These are phyloP conservation scores for Saturnispora sekii DNA, from an alignment of 805 yeast genomes.

Conservation along the genomic window DNA sequence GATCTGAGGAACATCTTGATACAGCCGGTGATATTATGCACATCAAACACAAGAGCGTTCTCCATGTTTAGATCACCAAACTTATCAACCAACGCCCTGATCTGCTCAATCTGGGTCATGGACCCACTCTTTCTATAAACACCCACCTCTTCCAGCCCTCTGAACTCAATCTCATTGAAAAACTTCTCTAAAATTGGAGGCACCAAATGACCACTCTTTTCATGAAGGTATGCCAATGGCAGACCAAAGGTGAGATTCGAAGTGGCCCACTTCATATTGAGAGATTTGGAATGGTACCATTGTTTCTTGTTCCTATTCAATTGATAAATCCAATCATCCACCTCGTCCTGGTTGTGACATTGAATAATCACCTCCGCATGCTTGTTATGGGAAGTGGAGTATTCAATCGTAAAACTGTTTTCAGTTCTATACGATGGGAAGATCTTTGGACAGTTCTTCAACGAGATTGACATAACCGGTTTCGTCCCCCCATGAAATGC, in stretches of 20 bases:
- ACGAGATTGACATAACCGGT: conserved; percentile 39
- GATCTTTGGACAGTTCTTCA: conserved; percentile 32
- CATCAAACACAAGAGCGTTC: conserved; percentile 43
- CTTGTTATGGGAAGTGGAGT: conserved; percentile 13
- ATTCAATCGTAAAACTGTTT: conserved; percentile 37
- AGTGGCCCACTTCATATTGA: conserved; percentile 17
- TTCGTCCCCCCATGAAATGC: conserved; percentile 34
- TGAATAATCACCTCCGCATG: conserved; percentile 51
- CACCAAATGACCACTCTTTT: conserved; percentile 49
- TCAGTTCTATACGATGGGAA: conserved; percentile 46
- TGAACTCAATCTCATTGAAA: conserved; percentile 67
- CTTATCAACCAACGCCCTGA: conserved; percentile 36
- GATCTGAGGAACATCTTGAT: conserved; percentile 78
- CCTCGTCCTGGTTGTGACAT: conserved; percentile 49
- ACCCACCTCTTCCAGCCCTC: conserved; percentile 87
- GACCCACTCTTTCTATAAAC: conserved; percentile 65
- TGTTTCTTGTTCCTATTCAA: conserved; percentile 40
- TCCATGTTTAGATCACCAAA: conserved; percentile 39
- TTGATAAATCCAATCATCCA: conserved; percentile 62
- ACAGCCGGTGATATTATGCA: conserved; percentile 82
- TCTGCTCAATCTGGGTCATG: conserved; percentile 34
- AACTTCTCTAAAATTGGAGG: conserved; percentile 63
- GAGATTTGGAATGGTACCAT: conserved; percentile 40
- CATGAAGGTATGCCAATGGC: conserved; percentile 69
- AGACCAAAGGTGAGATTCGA: conserved; percentile 61